phyloP scores from a whole-genome alignment of 2,329 filamentous ascomycete genomes.

The Dryadomyces quercivorus region DNA sequence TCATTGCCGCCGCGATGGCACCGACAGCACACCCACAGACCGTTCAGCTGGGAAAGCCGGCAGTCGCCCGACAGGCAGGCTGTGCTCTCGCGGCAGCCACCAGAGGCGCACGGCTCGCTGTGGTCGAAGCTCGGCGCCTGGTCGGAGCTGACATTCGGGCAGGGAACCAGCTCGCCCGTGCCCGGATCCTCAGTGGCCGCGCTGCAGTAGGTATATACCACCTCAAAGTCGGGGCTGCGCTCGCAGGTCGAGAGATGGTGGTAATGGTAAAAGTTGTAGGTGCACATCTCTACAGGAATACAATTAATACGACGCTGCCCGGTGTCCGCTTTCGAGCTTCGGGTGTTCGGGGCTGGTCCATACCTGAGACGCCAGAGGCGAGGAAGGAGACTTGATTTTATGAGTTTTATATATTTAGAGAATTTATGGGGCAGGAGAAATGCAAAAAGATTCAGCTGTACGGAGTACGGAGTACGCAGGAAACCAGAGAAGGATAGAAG shows the following conservation, averaged over 20 bases:
- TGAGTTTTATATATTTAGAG: too few relatives aligned
- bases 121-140: conserved; percentile 21
- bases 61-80: conserved; percentile 36
- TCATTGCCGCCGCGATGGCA: conserved; percentile 34
- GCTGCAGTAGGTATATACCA: conserved; percentile 12
- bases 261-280: conserved; percentile 36
- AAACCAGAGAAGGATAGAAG: too few relatives aligned
- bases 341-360: too few relatives aligned
- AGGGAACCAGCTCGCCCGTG: conserved; percentile 14
- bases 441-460: too few relatives aligned
- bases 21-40: conserved; percentile 37
- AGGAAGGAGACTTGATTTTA: too few relatives aligned
- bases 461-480: too few relatives aligned
- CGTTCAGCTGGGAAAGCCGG: conserved; percentile 33
- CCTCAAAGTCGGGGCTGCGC: conserved; percentile 8
- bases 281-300: conserved; percentile 28
- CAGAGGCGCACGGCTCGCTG: conserved; percentile 30
- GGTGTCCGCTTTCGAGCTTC: too few relatives aligned
- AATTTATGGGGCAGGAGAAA: too few relatives aligned
- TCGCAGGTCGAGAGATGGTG: conserved; percentile 22
- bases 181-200: conserved; percentile 6
- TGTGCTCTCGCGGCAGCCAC: conserved; percentile 31
- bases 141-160: conserved; percentile 19
- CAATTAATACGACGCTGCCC: too few relatives aligned
- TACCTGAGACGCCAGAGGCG: too few relatives aligned